These are phyloP conservation scores for Pittosporum tobira DNA, from an alignment of 129 eudicot species.

Conservation along the genomic window DNA sequence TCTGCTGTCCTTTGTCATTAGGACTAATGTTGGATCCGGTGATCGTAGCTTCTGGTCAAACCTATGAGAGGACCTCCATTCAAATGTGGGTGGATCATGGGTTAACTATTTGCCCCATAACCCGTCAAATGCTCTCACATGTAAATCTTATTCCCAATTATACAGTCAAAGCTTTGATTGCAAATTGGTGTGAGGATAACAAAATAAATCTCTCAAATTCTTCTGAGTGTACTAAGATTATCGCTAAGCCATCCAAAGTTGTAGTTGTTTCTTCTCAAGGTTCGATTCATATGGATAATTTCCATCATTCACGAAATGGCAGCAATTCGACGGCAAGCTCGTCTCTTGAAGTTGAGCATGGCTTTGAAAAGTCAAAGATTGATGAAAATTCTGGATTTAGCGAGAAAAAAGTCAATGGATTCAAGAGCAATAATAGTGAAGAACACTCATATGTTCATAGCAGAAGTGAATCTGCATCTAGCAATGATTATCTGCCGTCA, in stretches of 20 bases:
- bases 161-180: constrained; percentile 77
- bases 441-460: constrained; percentile 78
- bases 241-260: constrained; percentile 9
- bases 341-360: constrained; percentile 31
- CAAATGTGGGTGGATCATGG: constrained; percentile 80
- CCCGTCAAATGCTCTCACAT: constrained; percentile 61
- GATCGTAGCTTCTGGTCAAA: constrained; percentile 95
- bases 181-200: constrained; percentile 74
- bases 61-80: constrained; percentile 67
- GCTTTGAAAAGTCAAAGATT: constrained; percentile 33
- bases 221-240: constrained; percentile 7
- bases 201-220: constrained; percentile 23
- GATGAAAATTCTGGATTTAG: constrained; percentile 6
- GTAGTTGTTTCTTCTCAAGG: constrained; percentile 24
- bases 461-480: constrained; percentile 74
- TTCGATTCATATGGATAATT: constrained; percentile 13
- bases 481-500: constrained; percentile 42
- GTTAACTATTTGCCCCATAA: constrained; percentile 54
- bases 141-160: constrained; percentile 67
- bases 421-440: constrained; percentile 15
- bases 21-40: constrained; percentile 88
- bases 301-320: constrained; percentile 14
- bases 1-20: constrained; percentile 74
- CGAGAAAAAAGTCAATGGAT: constrained; percentile 10
- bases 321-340: constrained; percentile 25